Base-by-base conservation (phyloP, 129 eudicot genomes). In the Sambucus nigra region DNA sequence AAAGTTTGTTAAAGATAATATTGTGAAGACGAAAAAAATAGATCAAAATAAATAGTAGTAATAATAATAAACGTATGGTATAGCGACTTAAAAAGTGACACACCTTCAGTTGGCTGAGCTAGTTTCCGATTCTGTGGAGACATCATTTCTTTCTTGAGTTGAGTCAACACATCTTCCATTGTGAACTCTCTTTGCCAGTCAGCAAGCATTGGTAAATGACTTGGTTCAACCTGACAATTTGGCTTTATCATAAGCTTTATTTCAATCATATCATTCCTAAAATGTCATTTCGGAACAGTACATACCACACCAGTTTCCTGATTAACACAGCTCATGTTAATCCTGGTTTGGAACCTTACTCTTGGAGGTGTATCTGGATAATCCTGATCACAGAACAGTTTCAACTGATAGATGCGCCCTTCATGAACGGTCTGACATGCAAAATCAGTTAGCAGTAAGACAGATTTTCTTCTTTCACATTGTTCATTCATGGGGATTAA, bases 21-120 rank as follows among this genome's bases (percentile, higher is more conserved):
- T n/a, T n/a, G n/a, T n/a, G n/a, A n/a, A n/a, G n/a, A n/a, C n/a
- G n/a, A n/a, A n/a, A n/a, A n/a, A n/a, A n/a, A n/a, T n/a, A n/a
- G n/a, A n/a, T n/a, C n/a, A n/a, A n/a, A n/a, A n/a, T n/a, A n/a
- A n/a, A n/a, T n/a, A n/a, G n/a, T n/a, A n/a, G n/a, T n/a, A n/a
- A n/a, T n/a, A n/a, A n/a, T n/a, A n/a, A n/a, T n/a, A n/a, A n/a
- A n/a, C n/a, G n/a, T n/a, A n/a, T n/a, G n/a, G 42, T 7, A 35
- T 35, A 35, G 42, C 13, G 13, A 35, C 8, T 35, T 12, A 2
- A n/a, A 25, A n/a, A n/a, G n/a, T n/a, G n/a, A n/a, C 57, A 25
- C 31, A 86, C 95, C 95, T 64, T 85, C 95, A 50, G 76, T 59
- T 62, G 95, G 95, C 67, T 86, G 95, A 73, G 81, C 61, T 60